Base-by-base conservation (phyloP, 352 stramenopile species). In the Globisporangium sylvaticum region DNA sequence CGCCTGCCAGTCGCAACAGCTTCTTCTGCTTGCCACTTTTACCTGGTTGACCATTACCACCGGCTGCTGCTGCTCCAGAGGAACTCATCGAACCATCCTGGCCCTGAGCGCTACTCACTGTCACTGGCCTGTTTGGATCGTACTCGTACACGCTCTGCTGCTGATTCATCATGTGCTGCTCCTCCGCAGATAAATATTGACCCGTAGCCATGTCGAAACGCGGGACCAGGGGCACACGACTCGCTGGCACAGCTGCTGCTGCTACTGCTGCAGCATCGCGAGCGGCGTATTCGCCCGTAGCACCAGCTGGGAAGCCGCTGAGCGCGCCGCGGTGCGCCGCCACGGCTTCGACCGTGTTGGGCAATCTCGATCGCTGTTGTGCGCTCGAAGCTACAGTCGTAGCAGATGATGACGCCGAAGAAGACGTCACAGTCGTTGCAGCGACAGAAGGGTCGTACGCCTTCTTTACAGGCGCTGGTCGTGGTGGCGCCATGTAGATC, bases 71-170 rank as follows among this genome's bases (percentile, higher is more conserved):
- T 9, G 57, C n/a, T 3, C 32, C 53, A 50, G 39, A 58, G 27
- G 27, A 27, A 8, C n/a, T 52, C 18, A 27, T 10, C 18, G 20
- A 53, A 3, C 55, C 55, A 12, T 60, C 55, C n/a, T 32, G 27
- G 15, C 55, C 29, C 14, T 25, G 55, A 25, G 12, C 31, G 0
- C 39, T 34, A 18, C 32, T 53, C 1, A 22, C 44, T 44, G 70
- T 67, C 12, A 77, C 69, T 74, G 82, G 77, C 42, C 71, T 71
- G 61, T 69, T 85, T 10, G 87, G 87, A 37, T 92, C 76, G 74
- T 95, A 95, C 65, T 88, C 80, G 74, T 95, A 95, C 50, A 92
- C 87, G 55, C 83, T 92, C 67, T 95, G 87, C 71, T 95, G 87
- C 55, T 79, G 75, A 69, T 91, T 92, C 79, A 95, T 83, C 70